Evolutionary conservation across 2,329 filamentous ascomycete genomes (phyloP), one percentile per base, ranked within the genome.

Genomic region (Teratosphaeriaceae sp.): DNA sequence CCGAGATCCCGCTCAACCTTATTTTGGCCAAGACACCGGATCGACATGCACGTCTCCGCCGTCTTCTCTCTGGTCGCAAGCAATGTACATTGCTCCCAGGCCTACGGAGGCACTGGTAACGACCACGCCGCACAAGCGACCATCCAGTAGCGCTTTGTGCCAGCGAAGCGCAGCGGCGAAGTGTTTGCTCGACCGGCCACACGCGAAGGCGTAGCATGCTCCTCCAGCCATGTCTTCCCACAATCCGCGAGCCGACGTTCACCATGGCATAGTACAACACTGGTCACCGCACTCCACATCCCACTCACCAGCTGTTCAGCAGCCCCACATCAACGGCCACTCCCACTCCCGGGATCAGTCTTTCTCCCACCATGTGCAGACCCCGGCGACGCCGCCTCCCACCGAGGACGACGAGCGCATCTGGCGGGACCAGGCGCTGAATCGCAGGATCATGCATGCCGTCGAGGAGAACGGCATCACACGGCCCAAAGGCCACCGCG

Each of bases 391-490:
- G 5, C 60, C 70, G 26, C 62, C 68, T 43, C 63, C 71, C 44
- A 71, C 73, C 38, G 70, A 73, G 51, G 71, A 74, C 51, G 74
- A 75, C 53, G 65, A 68, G 40, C 58, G 47, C 34, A 38, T 51
- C 23, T 54, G 51, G 47, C 50, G 55, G 26, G 49, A 57, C 37
- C 43, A 56, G 38, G 50, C 75, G 67, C 45, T 66, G 69, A 65
- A 76, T 52, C 69, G 72, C 49, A 64, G 68, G 24, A 75, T 79
- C 50, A 72, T 78, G 54, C 63, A 68, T 37, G 62, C 69, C 42
- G 71, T 75, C 30, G 72, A 78, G 47, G 66, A 72, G 48, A 72
- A 86, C 65, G 83, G 81, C 53, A 86, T 96, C 58, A 79, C 80
- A 40, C 78, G 81, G 26, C 89, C 90, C 1, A 82, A 84, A 60